Percentiles rank a stretch among this genome's conserved stretches.
Evolutionary conservation across 805 yeast species (phyloP).

Genomic region (Lipomyces yamanashiensis): DNA sequence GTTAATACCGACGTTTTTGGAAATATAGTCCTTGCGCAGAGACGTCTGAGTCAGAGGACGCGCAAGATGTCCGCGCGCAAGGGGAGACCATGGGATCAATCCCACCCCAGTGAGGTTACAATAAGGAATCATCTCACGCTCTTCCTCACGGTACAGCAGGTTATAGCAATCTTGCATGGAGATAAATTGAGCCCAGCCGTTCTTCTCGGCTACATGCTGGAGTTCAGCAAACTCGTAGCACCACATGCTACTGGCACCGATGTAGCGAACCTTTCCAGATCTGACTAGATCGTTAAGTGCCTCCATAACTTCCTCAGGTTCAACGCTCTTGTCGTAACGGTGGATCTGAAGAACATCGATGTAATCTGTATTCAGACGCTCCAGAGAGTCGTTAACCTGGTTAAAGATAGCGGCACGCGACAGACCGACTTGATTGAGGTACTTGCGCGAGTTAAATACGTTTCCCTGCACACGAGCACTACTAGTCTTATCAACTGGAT

Average conservation of each 20-base stretch:
- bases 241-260: slow-evolving; percentile 68
- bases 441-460: slow-evolving; percentile 41
- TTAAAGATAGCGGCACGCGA: slow-evolving; percentile 55
- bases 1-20: slow-evolving; percentile 15
- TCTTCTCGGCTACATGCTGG: slow-evolving; percentile 60
- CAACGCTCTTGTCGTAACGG: slow-evolving; percentile 54
- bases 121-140: slow-evolving; percentile 62
- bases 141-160: slow-evolving; percentile 65
- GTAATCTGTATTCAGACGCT: slow-evolving; percentile 56
- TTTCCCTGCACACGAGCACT: slow-evolving; percentile 36
- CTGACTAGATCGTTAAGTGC: slow-evolving; percentile 59
- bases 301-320: slow-evolving; percentile 57
- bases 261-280: slow-evolving; percentile 55
- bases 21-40: slow-evolving; percentile 23
- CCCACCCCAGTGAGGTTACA: slow-evolving; percentile 60
- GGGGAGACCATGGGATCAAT: slow-evolving; percentile 65
- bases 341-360: slow-evolving; percentile 63
- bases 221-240: slow-evolving; percentile 57
- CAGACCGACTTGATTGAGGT: slow-evolving; percentile 55
- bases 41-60: slow-evolving; percentile 48
- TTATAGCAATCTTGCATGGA: slow-evolving; percentile 65
- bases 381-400: slow-evolving; percentile 50
- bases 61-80: slow-evolving; percentile 59
- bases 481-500: slow-evolving; percentile 27
- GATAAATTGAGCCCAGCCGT: slow-evolving; percentile 63